Evolutionary conservation across 78 protist genomes (phyloP), one percentile per base, ranked within the genome.

Genomic region (Pigoraptor vietnamica): DNA sequence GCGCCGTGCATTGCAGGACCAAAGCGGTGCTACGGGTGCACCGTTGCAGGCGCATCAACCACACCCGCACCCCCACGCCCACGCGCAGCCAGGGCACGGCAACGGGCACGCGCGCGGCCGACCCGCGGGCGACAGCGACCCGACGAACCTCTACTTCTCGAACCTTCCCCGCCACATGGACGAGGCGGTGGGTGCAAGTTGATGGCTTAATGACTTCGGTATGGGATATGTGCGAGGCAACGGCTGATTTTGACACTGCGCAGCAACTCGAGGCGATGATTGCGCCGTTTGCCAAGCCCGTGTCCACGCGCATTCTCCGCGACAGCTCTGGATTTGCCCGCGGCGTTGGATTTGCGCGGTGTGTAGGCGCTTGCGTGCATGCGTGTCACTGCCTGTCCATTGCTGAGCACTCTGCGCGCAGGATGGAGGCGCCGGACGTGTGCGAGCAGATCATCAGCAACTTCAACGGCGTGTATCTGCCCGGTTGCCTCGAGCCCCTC

Each of bases 121-220:
- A 84, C 1, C 88, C 88, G 25, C 9, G 90, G 39, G 35, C 29
- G 81, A 91, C 32, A 56, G 34, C 35, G 93, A 91, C 89, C 39
- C 35, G 37, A 91, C 93, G 55, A 91, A 91, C 81, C 90, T 91
- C 34, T 91, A 91, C 89, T 39, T 91, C 23, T 90, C 93, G 9
- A 91, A 91, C 56, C 40, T 91, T 19, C 93, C 93, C 29, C 89
- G 55, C 32, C 21, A 33, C 2, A 39, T 56, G 21, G 38, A n/a
- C 38, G 93, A 91, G 39, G 14, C 83, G 39, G 93, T 25, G 32
- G 23, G 32, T 79, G 84, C 10, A 2, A 14, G 84, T 14, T 21
- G 23, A 79, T 25, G 21, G 9, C 6, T 25, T 21, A 21, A 2
- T 25, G 84, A 21, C 10, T 79, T 79, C 39, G 39, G 29, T 24